A percentile compares a stretch with the other conserved stretches of the same genome.
Evolutionary conservation across 169 alveolate genomes (phyloP).

Genomic region (Toxoplasma gondii): DNA sequence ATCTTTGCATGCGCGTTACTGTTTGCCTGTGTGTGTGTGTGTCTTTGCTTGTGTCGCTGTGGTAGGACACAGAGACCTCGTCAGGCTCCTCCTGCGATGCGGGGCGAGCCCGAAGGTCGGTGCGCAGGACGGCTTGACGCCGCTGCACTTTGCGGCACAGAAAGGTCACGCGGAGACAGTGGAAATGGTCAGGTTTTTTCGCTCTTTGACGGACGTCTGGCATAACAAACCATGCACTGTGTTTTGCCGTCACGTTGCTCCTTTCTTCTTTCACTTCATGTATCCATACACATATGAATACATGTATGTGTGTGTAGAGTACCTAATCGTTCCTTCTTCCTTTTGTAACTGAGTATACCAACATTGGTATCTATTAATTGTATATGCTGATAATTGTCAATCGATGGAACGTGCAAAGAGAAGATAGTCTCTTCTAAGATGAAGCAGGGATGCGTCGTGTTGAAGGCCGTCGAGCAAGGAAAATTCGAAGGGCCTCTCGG

Average conservation of each 20-base stretch:
- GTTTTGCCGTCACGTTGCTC: neutral
- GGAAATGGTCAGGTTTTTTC: neutral
- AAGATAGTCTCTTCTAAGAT: too few species aligned
- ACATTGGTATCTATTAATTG: too few species aligned
- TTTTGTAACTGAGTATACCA: too few species aligned
- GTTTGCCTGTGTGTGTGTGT: too few species aligned
- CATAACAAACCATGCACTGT: neutral
- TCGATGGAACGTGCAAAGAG: too few species aligned
- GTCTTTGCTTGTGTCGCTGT: too few species aligned
- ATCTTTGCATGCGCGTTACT: too few species aligned
- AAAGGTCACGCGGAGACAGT: constrained; percentile 8
- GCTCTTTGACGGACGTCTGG: neutral
- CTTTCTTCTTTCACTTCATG: neutral
- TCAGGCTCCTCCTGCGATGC: constrained; percentile 39
- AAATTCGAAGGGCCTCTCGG: too few species aligned
- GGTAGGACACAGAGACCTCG: neutral
- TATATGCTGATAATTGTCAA: neutral
- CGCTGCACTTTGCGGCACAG: constrained; percentile 50
- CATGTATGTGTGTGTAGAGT: neutral
- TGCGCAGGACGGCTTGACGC: constrained; percentile 42
- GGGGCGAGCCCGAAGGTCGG: constrained; percentile 23
- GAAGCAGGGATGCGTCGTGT: too few species aligned
- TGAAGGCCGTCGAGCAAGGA: too few species aligned
- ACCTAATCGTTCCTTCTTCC: too few species aligned
- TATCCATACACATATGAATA: neutral